Evolutionary conservation across 345 rosid species (phyloP).

Genomic region (Noccaea bulbosa): DNA sequence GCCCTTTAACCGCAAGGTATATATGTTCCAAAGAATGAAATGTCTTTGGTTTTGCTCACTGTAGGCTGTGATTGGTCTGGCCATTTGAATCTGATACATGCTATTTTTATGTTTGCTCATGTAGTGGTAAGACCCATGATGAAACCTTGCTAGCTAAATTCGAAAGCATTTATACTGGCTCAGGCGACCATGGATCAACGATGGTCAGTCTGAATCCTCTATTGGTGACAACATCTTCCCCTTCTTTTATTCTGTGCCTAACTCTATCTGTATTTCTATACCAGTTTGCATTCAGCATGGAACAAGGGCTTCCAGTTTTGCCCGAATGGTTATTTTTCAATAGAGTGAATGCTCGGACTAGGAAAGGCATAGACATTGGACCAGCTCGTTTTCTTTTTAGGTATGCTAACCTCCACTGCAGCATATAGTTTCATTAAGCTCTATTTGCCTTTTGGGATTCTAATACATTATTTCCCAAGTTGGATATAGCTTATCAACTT

Average conservation of each 20-base stretch:
- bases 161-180: conserved; percentile 87
- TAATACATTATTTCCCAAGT: conserved; percentile 12
- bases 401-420: conserved; percentile 41
- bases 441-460: neutral
- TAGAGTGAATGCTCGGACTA: conserved; percentile 84
- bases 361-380: conserved; percentile 78
- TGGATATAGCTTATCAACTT: conserved; percentile 4
- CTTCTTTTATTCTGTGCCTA: conserved; percentile 14
- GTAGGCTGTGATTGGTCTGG: conserved; percentile 3
- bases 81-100: conserved; percentile 19
- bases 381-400: conserved; percentile 76
- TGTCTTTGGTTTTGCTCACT: conserved; percentile 31
- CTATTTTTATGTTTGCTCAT: conserved; percentile 38
- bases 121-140: conserved; percentile 84
- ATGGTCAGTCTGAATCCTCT: conserved; percentile 62
- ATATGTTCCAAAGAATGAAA: conserved; percentile 19
- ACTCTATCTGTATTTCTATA: conserved; percentile 36
- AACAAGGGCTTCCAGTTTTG: conserved; percentile 89
- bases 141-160: conserved; percentile 76
- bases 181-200: conserved; percentile 89
- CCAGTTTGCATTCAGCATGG: conserved; percentile 86
- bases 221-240: conserved; percentile 16
- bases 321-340: conserved; percentile 87
- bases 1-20: conserved; percentile 96
- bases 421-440: conserved; percentile 7